A percentile compares a stretch with the other conserved stretches of the same genome.
These are phyloP conservation scores for Bruguiera sexangula DNA, from an alignment of 345 rosid genomes.

Conservation along the genomic window DNA sequence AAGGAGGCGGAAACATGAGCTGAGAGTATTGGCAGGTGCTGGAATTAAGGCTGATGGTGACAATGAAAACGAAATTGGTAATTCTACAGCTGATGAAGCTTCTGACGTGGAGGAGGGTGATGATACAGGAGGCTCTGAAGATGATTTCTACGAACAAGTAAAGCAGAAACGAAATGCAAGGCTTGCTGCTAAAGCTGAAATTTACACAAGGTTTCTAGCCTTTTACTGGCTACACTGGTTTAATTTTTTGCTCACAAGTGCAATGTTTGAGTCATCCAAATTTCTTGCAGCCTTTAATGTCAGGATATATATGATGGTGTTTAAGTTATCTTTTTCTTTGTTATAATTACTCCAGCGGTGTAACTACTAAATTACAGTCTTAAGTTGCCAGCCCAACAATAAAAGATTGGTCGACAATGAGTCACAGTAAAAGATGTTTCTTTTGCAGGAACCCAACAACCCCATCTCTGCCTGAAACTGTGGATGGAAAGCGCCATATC, in stretches of 20 bases:
- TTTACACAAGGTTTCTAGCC: slow-evolving; percentile 45
- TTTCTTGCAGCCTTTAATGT: neutral
- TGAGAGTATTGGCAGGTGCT: slow-evolving; percentile 74
- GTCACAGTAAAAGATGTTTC: neutral
- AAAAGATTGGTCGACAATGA: neutral
- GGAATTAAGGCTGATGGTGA: slow-evolving; percentile 66
- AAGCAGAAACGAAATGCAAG: slow-evolving; percentile 49
- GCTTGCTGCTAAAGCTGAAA: slow-evolving; percentile 66
- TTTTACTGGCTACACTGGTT: neutral
- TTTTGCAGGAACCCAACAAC: slow-evolving; percentile 34
- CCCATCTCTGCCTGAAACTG: slow-evolving; percentile 50
- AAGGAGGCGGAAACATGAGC: slow-evolving; percentile 83
- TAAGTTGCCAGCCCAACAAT: neutral
- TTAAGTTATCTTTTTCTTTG: neutral
- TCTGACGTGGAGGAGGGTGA: slow-evolving; percentile 33
- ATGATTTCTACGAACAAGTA: slow-evolving; percentile 67
- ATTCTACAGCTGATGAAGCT: slow-evolving; percentile 26
- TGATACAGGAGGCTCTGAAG: slow-evolving; percentile 40
- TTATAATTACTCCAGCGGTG: neutral
- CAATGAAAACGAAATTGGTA: slow-evolving; percentile 31
- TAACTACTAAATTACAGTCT: neutral
- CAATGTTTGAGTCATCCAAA: neutral
- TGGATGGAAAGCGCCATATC: slow-evolving; percentile 66
- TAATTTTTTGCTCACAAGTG: neutral
- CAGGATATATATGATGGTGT: neutral